These are phyloP conservation scores for Keithomyces neogunnii DNA, from an alignment of 2,329 filamentous ascomycete species.

Conservation along the genomic window DNA sequence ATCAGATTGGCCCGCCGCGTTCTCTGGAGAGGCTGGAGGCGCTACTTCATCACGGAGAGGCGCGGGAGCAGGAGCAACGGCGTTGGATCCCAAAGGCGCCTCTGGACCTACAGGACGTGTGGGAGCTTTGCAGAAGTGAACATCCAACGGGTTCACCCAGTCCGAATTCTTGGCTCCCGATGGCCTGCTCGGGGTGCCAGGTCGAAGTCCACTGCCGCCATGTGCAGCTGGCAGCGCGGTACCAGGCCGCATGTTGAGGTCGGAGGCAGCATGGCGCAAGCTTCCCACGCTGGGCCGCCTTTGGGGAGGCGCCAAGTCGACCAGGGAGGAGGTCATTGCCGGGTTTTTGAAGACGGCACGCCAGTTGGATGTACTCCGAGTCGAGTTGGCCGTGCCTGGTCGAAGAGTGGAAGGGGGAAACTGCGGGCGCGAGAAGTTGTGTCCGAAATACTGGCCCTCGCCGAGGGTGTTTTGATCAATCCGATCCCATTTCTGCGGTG, in stretches of 20 bases:
- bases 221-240: slow-evolving; percentile 23
- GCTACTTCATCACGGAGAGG: too few relatives aligned
- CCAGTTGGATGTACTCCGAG: slow-evolving; percentile 18
- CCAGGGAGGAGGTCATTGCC: slow-evolving; percentile 34
- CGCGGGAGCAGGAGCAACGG: not conserved
- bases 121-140: slow-evolving; percentile 29
- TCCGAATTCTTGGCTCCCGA: slow-evolving; percentile 24
- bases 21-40: slow-evolving; percentile 18
- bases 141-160: slow-evolving; percentile 40
- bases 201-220: slow-evolving; percentile 20
- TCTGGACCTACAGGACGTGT: slow-evolving; percentile 7
- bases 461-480: slow-evolving; percentile 24
- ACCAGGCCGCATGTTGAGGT: slow-evolving; percentile 25
- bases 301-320: slow-evolving; percentile 29
- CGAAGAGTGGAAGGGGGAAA: slow-evolving; percentile 19
- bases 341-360: slow-evolving; percentile 27
- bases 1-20: slow-evolving; percentile 32
- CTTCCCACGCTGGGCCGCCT: slow-evolving; percentile 19
- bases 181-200: slow-evolving; percentile 15
- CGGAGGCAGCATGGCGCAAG: slow-evolving; percentile 27
- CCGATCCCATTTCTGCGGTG: slow-evolving; percentile 19
- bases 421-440: slow-evolving; percentile 26
- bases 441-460: slow-evolving; percentile 28
- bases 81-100: slow-evolving; percentile 1
- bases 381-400: slow-evolving; percentile 32